Evolutionary conservation across 371 early-diverging fungal species (phyloP).

Genomic region (Mucor mucedo): DNA sequence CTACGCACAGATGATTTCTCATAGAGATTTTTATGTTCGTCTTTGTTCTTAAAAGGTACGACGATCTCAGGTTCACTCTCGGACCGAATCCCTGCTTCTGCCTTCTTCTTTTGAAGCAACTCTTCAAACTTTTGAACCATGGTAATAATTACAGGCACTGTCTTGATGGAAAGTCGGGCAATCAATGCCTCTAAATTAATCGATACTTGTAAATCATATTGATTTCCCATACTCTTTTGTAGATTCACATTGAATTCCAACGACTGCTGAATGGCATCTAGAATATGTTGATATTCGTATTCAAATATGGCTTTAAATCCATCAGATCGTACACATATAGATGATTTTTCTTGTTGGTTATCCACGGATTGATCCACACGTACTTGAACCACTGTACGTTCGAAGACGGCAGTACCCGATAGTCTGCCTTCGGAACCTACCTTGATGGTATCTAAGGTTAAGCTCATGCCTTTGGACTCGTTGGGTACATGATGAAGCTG

Average conservation of each 20-base stretch:
- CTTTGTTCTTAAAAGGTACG: background rate
- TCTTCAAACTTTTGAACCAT: slow-evolving; percentile 57
- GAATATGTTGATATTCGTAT: slow-evolving; percentile 75
- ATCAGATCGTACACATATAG: slow-evolving; percentile 28
- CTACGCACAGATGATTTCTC: slow-evolving; percentile 15
- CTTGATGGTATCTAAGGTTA: slow-evolving; percentile 51
- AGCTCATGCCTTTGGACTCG: slow-evolving; percentile 42
- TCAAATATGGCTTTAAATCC: slow-evolving; percentile 58
- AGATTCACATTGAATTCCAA: slow-evolving; percentile 39
- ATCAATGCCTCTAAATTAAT: slow-evolving; percentile 33
- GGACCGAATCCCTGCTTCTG: slow-evolving; percentile 39
- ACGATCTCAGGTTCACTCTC: background rate
- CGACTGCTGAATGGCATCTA: slow-evolving; percentile 51
- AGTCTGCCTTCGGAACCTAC: slow-evolving; percentile 63
- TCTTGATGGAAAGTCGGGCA: slow-evolving; percentile 60
- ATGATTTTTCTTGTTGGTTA: slow-evolving; percentile 12
- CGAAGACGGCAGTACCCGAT: slow-evolving; percentile 54
- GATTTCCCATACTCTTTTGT: slow-evolving; percentile 9
- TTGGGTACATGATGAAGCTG: slow-evolving; percentile 54
- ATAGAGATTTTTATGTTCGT: slow-evolving; percentile 3
- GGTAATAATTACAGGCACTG: slow-evolving; percentile 68
- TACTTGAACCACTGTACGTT: slow-evolving; percentile 31
- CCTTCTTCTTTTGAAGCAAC: slow-evolving; percentile 64
- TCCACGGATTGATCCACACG: slow-evolving; percentile 5
- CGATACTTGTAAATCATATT: slow-evolving; percentile 19